Evolutionary conservation across 2,329 filamentous ascomycete species (phyloP), one percentile per base, ranked within the genome.

Genomic region (Colletotrichum noveboracense): DNA sequence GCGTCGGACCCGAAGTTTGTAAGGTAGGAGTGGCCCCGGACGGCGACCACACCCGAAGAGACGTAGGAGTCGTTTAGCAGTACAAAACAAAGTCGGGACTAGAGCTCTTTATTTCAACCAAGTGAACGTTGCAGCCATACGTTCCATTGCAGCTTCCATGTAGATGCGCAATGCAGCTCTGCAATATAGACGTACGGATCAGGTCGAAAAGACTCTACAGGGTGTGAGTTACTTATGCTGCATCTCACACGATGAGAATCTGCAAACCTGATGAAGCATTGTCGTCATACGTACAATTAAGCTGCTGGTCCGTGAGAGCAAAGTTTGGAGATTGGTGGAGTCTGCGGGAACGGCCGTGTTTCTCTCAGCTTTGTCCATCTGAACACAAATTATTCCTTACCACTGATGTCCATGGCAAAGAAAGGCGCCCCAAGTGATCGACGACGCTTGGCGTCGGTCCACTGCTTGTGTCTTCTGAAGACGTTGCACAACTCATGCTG

Each of bases 251-350:
- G 43, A 52, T 52, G 43, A 52, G 43, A 21, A 52, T 52, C 18
- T 32, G 38, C 24, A 24, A 21, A n/a, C 30, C 58, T 30, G 52
- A 12, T 52, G 7, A 24, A 24, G 48, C 18, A 9, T 34, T 58
- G 48, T 28, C 30, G 28, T 24, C 8, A 26, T 67, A 64, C 43
- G 64, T 65, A 69, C 14, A n/a, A 43, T 60, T 52, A 60, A 65
- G 74, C n/a, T 69, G 48, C 21, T 76, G 70, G 70, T 65, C 70
- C 58, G 58, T 69, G 58, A 58, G 9, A 32, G 56, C 24, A 32
- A 24, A 30, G 28, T 62, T 13, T 62, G 56, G 8, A 52, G 43
- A 7, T 16, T 52, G 71, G 67, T 14, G 43, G 18, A 32, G 56
- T 28, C 12, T 30, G 61, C 61, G 56, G n/a, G 24, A 72, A 43